Percentiles rank a stretch among this genome's conserved stretches.
These are phyloP conservation scores for Trebouxia sp. DNA, from an alignment of 139 green algal species.

Conservation along the genomic window DNA sequence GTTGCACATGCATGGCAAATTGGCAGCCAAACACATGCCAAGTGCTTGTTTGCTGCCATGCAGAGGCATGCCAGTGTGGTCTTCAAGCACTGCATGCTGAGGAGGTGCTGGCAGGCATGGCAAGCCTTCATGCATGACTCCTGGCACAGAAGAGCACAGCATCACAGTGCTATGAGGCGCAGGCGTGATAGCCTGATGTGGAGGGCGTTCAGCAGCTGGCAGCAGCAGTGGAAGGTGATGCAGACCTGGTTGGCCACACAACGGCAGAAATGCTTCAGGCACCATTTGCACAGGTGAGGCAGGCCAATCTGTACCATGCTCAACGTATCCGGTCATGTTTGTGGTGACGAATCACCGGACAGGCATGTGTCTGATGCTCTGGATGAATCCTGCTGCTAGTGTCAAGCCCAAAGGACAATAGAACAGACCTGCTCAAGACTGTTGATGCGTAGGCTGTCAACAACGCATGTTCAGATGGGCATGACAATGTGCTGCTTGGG, in stretches of 20 bases:
- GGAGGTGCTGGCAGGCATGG: background rate
- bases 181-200: background rate
- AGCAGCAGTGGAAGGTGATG: background rate
- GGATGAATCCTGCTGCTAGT: no score
- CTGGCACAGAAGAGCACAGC: background rate
- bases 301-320: no score
- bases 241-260: background rate
- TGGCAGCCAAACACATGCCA: no score
- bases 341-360: no score
- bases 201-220: slow-evolving; percentile 4
- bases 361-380: no score
- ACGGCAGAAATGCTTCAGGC: background rate
- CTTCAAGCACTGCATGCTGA: background rate
- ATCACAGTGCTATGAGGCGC: background rate
- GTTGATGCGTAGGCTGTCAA: no score
- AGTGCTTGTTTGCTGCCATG: background rate
- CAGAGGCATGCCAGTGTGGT: slow-evolving; percentile 14
- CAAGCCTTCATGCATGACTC: slow-evolving; percentile 2
- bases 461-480: no score
- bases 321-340: no score
- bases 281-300: background rate
- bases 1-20: no score
- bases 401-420: no score
- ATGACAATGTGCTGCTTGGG: no score
- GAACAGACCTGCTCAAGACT: no score